Base-by-base conservation (phyloP, 345 rosid genomes). In the Eutrema yunnanense region DNA sequence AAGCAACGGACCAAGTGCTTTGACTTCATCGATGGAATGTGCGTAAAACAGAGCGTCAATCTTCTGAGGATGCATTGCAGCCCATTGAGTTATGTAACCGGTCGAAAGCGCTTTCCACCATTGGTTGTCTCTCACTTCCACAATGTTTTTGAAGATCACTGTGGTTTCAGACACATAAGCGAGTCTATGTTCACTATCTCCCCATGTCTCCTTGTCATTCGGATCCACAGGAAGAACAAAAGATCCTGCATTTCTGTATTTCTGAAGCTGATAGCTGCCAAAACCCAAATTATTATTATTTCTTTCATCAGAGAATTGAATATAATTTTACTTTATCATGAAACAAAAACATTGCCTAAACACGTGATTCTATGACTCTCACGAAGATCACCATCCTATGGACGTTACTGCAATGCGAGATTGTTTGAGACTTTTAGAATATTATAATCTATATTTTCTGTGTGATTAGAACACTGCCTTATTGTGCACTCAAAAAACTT, bases 161-260 rank as follows among this genome's bases (percentile, higher is more conserved):
- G 99, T 95, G 32, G 99, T 95, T 75, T 95, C 99, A 0, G 99
- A 88, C 3, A 92, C 94, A 53, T 92, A 95, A 10, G 99, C 99
- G 38, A 95, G 90, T 48, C 99, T 84, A 50, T 95, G 99, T 63
- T 95, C 99, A 67, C 99, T 92, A 65, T 95, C 99, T 38, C 98
- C 99, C 98, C 99, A 92, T 5, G 99, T 92, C 74, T 92, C 96
- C 69, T 81, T 90, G 80, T 95, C 94, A 1, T 81, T 82, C 3
- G 92, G 94, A 55, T 95, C 96, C 6, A 90, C 96, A 0, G 99
- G 99, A 27, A 95, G 94, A 14, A 95, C 99, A 71, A 84, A 92
- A 1, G 99, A 95, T 33, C 89, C 88, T 3, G 98, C 97, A 37
- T 86, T 84, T 67, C 97, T 87, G 78, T 95, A 95, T 75, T 95